phyloP scores from a whole-genome alignment of 2,329 filamentous ascomycete species.

The Macrophomina tecta region DNA sequence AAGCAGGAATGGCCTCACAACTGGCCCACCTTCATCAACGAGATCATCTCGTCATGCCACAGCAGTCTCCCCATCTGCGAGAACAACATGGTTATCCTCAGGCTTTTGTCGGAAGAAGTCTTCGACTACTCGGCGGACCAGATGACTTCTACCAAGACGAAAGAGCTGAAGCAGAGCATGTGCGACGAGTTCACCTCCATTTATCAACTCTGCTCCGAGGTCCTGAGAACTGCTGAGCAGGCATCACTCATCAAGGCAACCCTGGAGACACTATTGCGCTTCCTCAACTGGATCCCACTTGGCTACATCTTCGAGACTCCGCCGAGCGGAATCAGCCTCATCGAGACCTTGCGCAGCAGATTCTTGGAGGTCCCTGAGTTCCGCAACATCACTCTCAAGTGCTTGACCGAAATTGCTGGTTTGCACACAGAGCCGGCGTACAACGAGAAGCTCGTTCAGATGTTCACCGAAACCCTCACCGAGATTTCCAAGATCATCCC shows the following conservation, averaged over 20 bases:
- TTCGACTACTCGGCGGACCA: conserved; percentile 99
- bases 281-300: conserved; percentile 98
- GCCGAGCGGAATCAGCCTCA: conserved; percentile 65
- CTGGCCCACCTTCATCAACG: conserved; percentile 99
- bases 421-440: conserved; percentile 87
- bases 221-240: conserved; percentile 87
- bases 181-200: conserved; percentile 98
- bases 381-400: conserved; percentile 95
- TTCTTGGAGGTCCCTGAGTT: conserved; percentile 95
- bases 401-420: conserved; percentile 94
- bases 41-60: conserved; percentile 96
- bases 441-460: conserved; percentile 93
- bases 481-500: conserved; percentile 94
- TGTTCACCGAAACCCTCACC: conserved; percentile 97
- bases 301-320: conserved; percentile 99
- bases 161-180: conserved; percentile 98
- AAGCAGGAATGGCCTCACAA: conserved; percentile 99
- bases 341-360: conserved; percentile 89
- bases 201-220: conserved; percentile 96
- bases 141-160: conserved; percentile 98
- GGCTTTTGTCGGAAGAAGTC: conserved; percentile 94
- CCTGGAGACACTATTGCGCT: conserved; percentile 90
- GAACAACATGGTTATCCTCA: conserved; percentile 99
- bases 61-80: conserved; percentile 97
- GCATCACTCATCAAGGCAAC: conserved; percentile 93